phyloP scores from a whole-genome alignment of 768 basidiomycete species.

The Hypsizygus marmoreus region DNA sequence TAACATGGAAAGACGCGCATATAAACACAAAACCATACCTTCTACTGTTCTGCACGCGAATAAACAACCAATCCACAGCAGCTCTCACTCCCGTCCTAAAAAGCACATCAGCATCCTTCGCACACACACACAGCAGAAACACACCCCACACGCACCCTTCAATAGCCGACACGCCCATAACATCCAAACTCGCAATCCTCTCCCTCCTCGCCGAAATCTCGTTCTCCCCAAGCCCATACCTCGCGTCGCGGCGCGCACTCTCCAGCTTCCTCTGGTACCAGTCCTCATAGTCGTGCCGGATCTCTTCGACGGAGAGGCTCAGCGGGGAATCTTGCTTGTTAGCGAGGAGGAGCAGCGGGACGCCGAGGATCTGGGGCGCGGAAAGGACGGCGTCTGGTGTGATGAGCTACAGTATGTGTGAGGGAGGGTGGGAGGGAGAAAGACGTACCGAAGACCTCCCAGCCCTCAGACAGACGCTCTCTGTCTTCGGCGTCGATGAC shows the following conservation, averaged over 20 bases:
- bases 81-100: slow-evolving; percentile 85
- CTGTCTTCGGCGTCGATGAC: slow-evolving; percentile 93
- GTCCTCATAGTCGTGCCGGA: slow-evolving; percentile 84
- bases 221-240: slow-evolving; percentile 48
- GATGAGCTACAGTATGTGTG: slow-evolving; percentile 20
- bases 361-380: slow-evolving; percentile 84
- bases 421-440: slow-evolving; percentile 2
- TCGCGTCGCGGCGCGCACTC: slow-evolving; percentile 57
- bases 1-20: not conserved
- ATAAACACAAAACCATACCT: slow-evolving; percentile 39
- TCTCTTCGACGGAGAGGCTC: slow-evolving; percentile 86
- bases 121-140: not conserved
- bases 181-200: slow-evolving; percentile 76
- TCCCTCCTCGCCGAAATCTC: slow-evolving; percentile 47
- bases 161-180: slow-evolving; percentile 88
- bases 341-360: slow-evolving; percentile 89
- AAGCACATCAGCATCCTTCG: not conserved
- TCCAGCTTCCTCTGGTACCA: slow-evolving; percentile 81
- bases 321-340: slow-evolving; percentile 92
- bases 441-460: slow-evolving; percentile 92
- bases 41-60: slow-evolving; percentile 88
- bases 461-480: slow-evolving; percentile 88
- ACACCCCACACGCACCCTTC: slow-evolving; percentile 66
- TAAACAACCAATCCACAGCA: slow-evolving; percentile 93
- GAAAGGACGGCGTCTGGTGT: slow-evolving; percentile 78